Percentiles rank a stretch among this genome's conserved stretches.
Conservation (phyloP, 108 stramenopile genomes). For the Chaetoceros muelleri region DNA sequence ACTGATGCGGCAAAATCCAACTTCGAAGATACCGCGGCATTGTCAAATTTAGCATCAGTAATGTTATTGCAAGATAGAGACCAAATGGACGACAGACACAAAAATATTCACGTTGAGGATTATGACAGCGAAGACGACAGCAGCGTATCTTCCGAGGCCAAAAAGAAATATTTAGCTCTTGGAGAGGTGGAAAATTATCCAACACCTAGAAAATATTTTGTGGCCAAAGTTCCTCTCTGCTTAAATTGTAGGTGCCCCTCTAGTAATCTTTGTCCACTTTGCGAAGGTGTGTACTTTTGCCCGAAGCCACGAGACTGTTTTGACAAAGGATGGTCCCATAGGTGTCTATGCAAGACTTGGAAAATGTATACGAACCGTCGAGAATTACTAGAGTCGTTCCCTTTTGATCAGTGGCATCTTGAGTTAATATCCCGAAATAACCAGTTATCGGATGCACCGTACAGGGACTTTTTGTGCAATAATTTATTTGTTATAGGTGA, state of each 20-base stretch:
- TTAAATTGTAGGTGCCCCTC: constrained; percentile 65
- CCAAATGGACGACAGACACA: constrained; percentile 7
- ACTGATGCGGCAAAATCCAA: constrained; percentile 52
- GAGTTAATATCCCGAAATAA: constrained; percentile 32
- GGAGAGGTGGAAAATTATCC: not conserved
- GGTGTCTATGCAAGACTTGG: constrained; percentile 70
- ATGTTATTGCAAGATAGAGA: constrained; percentile 27
- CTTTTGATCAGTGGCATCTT: constrained; percentile 41
- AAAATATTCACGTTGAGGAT: constrained; percentile 3
- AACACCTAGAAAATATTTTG: constrained; percentile 8
- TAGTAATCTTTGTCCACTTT: constrained; percentile 32
- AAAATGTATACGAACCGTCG: constrained; percentile 46
- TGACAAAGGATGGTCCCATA: constrained; percentile 56
- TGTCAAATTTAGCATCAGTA: constrained; percentile 33
- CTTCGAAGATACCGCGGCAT: constrained; percentile 53
- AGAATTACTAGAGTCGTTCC: constrained; percentile 41
- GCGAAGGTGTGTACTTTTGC: constrained; percentile 70
- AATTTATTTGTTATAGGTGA: constrained; percentile 18
- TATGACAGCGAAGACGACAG: constrained; percentile 2
- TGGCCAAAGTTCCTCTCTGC: constrained; percentile 53
- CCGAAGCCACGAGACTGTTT: constrained; percentile 25
- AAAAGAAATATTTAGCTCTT: not conserved
- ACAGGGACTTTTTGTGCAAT: constrained; percentile 31
- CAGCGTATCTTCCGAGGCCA: not conserved
- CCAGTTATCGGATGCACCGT: constrained; percentile 45